Evolutionary conservation across 129 eudicot species (phyloP).

Genomic region (Arctium minus): DNA sequence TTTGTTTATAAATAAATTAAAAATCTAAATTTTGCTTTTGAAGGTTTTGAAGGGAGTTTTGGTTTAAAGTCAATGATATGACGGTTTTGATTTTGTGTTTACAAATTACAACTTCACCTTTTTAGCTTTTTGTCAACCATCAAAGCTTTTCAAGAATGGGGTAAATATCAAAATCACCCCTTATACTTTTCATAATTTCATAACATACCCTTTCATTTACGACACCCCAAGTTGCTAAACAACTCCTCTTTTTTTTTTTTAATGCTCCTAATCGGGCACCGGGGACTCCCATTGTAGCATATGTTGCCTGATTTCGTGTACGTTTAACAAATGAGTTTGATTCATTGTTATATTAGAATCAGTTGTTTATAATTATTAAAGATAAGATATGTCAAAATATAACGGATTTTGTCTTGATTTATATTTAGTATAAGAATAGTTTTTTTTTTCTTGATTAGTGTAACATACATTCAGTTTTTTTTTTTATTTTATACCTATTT

Average conservation of each 20-base stretch:
- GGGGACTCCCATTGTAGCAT: not conserved
- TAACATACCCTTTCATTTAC: constrained; percentile 11
- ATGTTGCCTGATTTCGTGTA: constrained; percentile 11
- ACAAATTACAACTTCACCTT: not conserved
- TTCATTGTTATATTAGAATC: not conserved
- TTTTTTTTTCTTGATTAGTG: not conserved
- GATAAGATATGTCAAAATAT: not conserved
- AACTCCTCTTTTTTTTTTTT: not conserved
- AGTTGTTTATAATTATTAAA: not conserved
- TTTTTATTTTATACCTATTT: no score
- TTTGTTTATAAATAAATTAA: no score
- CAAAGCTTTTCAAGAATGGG: constrained; percentile 10
- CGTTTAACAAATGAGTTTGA: not conserved
- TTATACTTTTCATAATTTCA: constrained; percentile 22
- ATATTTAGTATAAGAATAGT: not conserved
- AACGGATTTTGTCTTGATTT: not conserved
- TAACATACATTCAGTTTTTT: not conserved
- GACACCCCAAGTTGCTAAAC: not conserved
- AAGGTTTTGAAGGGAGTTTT: not conserved
- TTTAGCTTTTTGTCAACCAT: constrained; percentile 20
- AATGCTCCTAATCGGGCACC: not conserved
- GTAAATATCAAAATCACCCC: constrained; percentile 26
- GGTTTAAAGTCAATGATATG: constrained; percentile 24
- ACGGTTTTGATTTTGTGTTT: constrained; percentile 30
- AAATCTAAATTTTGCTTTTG: not conserved